A percentile compares a stretch with the other conserved stretches of the same genome.
phyloP scores from a whole-genome alignment of 768 basidiomycete genomes.

The Kwoniella sp. region DNA sequence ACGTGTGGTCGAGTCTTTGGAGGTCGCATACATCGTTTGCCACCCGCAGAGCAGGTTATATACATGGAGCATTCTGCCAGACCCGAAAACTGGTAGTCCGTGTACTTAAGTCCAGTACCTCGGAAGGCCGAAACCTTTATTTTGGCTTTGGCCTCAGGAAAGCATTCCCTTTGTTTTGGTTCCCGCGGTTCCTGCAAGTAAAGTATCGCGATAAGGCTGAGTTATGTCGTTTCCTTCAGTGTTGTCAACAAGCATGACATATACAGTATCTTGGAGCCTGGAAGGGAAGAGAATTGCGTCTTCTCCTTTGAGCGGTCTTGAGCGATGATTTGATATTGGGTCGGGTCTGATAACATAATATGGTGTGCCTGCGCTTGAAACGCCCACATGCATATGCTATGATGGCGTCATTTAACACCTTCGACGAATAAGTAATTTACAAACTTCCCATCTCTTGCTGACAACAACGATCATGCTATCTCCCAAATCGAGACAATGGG shows the following conservation, averaged over 20 bases:
- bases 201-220: slow-evolving; percentile 5
- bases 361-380: slow-evolving; percentile 1
- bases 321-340: slow-evolving; percentile 8
- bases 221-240: neutral
- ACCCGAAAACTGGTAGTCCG: neutral
- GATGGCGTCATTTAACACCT: slow-evolving; percentile 11
- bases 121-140: slow-evolving; percentile 11
- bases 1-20: neutral
- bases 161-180: slow-evolving; percentile 5
- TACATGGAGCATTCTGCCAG: neutral
- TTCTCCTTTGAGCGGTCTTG: neutral
- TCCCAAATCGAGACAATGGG: neutral
- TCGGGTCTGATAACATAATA: neutral
- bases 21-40: neutral
- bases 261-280: no score
- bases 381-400: neutral
- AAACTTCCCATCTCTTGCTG: neutral
- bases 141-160: neutral
- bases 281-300: neutral
- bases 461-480: neutral
- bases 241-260: neutral
- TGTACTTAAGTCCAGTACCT: neutral
- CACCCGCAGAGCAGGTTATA: slow-evolving; percentile 1
- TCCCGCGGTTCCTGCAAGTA: neutral
- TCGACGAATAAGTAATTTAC: slow-evolving; percentile 1